Conservation (phyloP, 1,284 basidiomycete genomes). For the Apiotrichum gracile region DNA sequence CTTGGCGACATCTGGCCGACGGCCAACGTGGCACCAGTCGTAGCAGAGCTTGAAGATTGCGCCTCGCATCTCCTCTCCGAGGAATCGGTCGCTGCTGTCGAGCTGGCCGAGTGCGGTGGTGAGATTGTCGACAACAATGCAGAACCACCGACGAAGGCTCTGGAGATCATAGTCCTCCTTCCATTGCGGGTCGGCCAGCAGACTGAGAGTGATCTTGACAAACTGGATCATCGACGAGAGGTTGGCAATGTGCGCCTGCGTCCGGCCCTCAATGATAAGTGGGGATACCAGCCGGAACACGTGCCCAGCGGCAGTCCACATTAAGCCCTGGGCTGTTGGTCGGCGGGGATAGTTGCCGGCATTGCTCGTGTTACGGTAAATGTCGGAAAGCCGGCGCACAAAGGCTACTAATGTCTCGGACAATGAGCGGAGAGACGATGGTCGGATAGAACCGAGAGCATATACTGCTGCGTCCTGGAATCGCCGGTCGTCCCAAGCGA, state of each 20-base stretch:
- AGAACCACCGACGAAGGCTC: slow-evolving; percentile 79
- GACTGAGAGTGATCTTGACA: slow-evolving; percentile 71
- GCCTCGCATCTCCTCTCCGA: slow-evolving; percentile 68
- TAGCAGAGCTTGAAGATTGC: slow-evolving; percentile 79
- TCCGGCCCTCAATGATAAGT: slow-evolving; percentile 65
- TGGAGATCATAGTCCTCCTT: slow-evolving; percentile 75
- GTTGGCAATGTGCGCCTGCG: slow-evolving; percentile 60
- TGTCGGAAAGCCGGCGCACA: slow-evolving; percentile 65
- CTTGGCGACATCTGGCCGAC: slow-evolving; percentile 66
- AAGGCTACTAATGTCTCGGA: slow-evolving; percentile 77
- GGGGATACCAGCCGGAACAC: slow-evolving; percentile 83
- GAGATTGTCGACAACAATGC: slow-evolving; percentile 76
- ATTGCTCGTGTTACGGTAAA: slow-evolving; percentile 18
- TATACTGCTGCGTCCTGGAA: slow-evolving; percentile 82
- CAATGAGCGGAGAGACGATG: slow-evolving; percentile 68
- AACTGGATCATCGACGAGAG: slow-evolving; percentile 77
- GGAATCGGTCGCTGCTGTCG: slow-evolving; percentile 67
- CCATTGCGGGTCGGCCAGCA: slow-evolving; percentile 65
- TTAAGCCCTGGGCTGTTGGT: slow-evolving; percentile 66
- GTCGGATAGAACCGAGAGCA: slow-evolving; percentile 79
- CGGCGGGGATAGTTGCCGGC: slow-evolving; percentile 37
- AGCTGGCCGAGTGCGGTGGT: slow-evolving; percentile 70
- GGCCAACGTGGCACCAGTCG: slow-evolving; percentile 87
- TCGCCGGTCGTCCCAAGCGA: slow-evolving; percentile 74
- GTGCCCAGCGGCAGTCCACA: slow-evolving; percentile 82